A percentile compares a stretch with the other conserved stretches of the same genome.
Evolutionary conservation across 75 land plant genomes (phyloP).

Genomic region (Gnetum montanum): DNA sequence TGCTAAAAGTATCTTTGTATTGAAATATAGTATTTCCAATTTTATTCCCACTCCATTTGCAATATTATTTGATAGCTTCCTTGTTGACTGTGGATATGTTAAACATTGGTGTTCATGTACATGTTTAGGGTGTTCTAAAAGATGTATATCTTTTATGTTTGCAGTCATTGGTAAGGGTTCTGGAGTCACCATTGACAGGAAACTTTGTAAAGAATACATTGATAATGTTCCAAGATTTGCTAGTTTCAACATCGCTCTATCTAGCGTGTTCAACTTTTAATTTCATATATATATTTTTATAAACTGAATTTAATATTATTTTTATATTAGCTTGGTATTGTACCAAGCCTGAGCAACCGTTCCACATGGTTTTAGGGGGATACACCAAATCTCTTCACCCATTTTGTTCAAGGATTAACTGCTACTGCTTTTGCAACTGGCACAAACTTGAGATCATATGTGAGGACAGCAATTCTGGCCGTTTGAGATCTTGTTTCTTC

Average conservation of each 20-base stretch:
- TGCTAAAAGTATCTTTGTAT: too few species aligned
- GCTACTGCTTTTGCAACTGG: conserved; percentile 58
- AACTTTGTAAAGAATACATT: conserved; percentile 43
- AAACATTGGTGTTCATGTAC: too few species aligned
- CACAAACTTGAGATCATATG: conserved; percentile 48
- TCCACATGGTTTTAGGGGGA: conserved; percentile 85
- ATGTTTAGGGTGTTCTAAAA: too few species aligned
- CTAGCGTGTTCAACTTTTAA: conserved; percentile 45
- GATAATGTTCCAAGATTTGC: conserved; percentile 69
- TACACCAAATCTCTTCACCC: conserved; percentile 63
- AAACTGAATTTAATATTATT: too few species aligned
- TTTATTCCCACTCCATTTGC: too few species aligned
- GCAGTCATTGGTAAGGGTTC: conserved; percentile 69
- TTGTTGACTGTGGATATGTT: too few species aligned
- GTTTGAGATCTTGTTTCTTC: conserved; percentile 15
- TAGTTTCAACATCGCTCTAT: conserved; percentile 79
- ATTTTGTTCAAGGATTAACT: conserved; percentile 65
- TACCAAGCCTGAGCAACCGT: too few species aligned
- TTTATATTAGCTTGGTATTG: too few species aligned
- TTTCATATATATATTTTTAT: too few species aligned
- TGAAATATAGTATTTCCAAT: too few species aligned
- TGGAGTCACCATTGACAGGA: conserved; percentile 68
- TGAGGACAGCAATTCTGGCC: conserved; percentile 25
- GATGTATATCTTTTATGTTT: conserved; percentile 10
- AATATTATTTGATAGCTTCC: too few species aligned